Evolutionary conservation across 805 yeast genomes (phyloP), one percentile per base, ranked within the genome.

Genomic region (Cyberlindnera xishuangbannaensis): DNA sequence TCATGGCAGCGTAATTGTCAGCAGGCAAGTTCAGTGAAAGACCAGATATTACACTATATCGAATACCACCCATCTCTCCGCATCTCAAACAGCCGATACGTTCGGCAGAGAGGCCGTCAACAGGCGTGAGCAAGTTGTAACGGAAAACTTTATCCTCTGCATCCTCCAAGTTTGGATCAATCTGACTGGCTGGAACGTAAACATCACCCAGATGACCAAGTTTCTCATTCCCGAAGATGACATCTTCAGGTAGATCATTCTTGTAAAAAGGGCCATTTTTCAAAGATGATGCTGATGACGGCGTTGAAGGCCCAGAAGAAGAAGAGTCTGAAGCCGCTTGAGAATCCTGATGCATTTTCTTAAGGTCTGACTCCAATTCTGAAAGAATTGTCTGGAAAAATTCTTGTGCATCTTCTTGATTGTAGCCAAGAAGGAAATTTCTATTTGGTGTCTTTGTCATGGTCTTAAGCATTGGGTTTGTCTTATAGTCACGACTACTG

Each of bases 361-460:
- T 56, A 55, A 61, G 56, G 35, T 78, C 83, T 25, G 63, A 63
- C 50, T 83, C 94, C 20, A 83, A 61, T 36, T 80, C 74, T 26
- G 72, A 67, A 68, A 83, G 65, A 3, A 83, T 70, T 32, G 79
- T 69, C 55, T 88, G 97, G 62, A 88, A 88, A 51, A 88, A 88
- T 56, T 88, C 97, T 58, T 88, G 96, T 0, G 97, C 97, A 61
- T 88, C 97, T 56, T 88, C 96, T 60, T 88, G 97, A 51, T 84
- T 86, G 53, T 85, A 85, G 2, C 96, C 92, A 35, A 76, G 59
- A 47, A 87, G 76, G 39, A 86, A 71, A 52, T 79, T 80, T 50
- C 77, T 82, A 45, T 78, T 79, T 11, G 92, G 88, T 0, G 85
- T 83, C 50, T 81, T 80, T 5, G 82, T 71, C 85, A 83, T 80